Evolutionary conservation across 2,329 filamentous ascomycete species (phyloP).

Genomic region (Colletotrichum sp.): DNA sequence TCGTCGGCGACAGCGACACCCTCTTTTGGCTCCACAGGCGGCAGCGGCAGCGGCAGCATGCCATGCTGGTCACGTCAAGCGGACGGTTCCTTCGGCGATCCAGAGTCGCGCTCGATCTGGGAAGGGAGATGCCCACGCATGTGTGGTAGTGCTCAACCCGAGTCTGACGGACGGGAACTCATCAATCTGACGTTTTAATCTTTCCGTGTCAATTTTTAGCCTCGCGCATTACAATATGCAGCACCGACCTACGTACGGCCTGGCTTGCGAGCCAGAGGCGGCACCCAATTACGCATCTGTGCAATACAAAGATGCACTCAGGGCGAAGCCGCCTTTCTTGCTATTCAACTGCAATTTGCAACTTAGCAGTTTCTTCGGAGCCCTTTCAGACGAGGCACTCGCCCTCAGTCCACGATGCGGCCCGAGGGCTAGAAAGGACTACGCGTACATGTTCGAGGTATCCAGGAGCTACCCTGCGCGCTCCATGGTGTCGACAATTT

Average conservation of each 20-base stretch:
- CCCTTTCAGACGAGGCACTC: neutral
- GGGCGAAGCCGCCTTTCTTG: neutral
- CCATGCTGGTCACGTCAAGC: neutral
- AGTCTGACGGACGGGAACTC: neutral
- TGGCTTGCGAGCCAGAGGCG: neutral
- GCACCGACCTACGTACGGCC: neutral
- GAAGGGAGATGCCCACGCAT: neutral
- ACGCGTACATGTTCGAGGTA: constrained; percentile 18
- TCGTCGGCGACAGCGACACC: neutral
- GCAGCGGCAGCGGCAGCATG: neutral
- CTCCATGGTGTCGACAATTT: neutral
- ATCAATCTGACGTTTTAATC: neutral
- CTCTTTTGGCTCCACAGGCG: neutral
- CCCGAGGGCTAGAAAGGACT: constrained; percentile 8
- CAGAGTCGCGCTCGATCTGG: neutral
- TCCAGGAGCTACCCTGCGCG: constrained; percentile 1
- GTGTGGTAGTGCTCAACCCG: neutral
- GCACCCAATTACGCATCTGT: neutral
- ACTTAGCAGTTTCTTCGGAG: neutral
- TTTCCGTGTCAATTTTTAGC: neutral
- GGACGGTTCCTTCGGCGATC: neutral
- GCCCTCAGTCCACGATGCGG: neutral
- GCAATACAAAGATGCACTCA: neutral
- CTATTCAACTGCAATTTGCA: neutral
- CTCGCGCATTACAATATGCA: neutral